phyloP scores from a whole-genome alignment of 257 asterid genomes.

The Gynochthodes officinalis region DNA sequence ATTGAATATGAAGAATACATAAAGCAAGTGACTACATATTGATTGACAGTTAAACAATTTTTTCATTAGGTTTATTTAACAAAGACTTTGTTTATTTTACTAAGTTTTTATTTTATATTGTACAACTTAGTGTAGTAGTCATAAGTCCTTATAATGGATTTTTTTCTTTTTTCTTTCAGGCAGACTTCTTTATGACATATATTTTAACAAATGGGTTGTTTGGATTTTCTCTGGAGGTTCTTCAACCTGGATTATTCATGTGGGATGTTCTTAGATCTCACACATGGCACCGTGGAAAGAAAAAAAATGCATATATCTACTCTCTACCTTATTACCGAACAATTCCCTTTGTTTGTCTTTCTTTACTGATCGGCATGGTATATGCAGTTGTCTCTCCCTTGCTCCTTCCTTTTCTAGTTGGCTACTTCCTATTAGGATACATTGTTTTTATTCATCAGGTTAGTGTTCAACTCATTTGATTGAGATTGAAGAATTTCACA shows the following conservation, averaged over 20 bases:
- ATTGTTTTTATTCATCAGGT: constrained; percentile 84
- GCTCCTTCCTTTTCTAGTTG: constrained; percentile 80
- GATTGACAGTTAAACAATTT: background rate
- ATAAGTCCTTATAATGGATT: constrained; percentile 6
- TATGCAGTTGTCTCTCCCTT: constrained; percentile 94
- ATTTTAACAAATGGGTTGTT: constrained; percentile 83
- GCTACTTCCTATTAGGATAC: constrained; percentile 86
- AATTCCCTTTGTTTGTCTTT: constrained; percentile 69
- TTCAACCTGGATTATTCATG: constrained; percentile 87
- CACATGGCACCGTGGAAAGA: constrained; percentile 64
- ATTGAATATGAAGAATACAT: background rate
- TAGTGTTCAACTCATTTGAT: constrained; percentile 13
- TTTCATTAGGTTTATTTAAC: background rate
- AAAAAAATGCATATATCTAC: constrained; percentile 61
- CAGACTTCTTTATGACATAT: constrained; percentile 86
- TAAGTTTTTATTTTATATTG: background rate
- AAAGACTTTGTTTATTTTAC: background rate
- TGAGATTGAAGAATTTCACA: background rate
- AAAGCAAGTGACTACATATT: background rate
- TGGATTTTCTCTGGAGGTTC: constrained; percentile 90
- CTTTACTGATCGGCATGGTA: constrained; percentile 82
- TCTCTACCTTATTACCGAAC: constrained; percentile 76
- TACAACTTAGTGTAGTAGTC: background rate
- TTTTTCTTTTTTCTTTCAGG: constrained; percentile 42
- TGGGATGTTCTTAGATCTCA: constrained; percentile 69